phyloP scores from a whole-genome alignment of 2,329 filamentous ascomycete genomes.

The Bisporella sp. region DNA sequence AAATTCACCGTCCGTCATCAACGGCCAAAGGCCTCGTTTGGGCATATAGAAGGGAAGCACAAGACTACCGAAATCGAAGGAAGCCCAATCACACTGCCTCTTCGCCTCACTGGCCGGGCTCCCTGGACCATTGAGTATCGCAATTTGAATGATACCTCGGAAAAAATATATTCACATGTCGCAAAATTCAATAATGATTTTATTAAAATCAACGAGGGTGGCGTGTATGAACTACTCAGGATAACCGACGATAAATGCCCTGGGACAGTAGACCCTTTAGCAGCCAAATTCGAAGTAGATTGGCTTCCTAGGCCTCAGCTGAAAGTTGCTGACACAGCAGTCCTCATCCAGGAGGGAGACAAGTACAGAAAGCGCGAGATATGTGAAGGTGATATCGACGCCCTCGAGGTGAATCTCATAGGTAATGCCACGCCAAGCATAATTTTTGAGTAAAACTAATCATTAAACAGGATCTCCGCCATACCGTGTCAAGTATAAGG shows the following conservation, averaged over 20 bases:
- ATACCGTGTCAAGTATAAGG: slow-evolving; percentile 75
- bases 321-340: slow-evolving; percentile 56
- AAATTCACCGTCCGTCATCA: slow-evolving; percentile 85
- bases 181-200: slow-evolving; percentile 57
- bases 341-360: slow-evolving; percentile 46
- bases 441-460: not conserved
- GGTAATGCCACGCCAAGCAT: slow-evolving; percentile 41
- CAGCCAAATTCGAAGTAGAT: slow-evolving; percentile 69
- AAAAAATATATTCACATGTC: slow-evolving; percentile 38
- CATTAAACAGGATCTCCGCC: slow-evolving; percentile 64
- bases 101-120: slow-evolving; percentile 77
- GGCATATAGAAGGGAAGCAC: slow-evolving; percentile 73
- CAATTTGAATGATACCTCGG: slow-evolving; percentile 49
- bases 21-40: slow-evolving; percentile 80
- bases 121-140: slow-evolving; percentile 79
- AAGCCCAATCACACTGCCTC: slow-evolving; percentile 64
- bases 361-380: slow-evolving; percentile 71
- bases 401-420: slow-evolving; percentile 71
- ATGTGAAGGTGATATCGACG: slow-evolving; percentile 91
- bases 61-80: slow-evolving; percentile 71
- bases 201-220: slow-evolving; percentile 58
- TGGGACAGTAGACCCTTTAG: slow-evolving; percentile 67
- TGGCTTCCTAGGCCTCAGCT: slow-evolving; percentile 81
- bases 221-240: slow-evolving; percentile 72
- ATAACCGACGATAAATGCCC: slow-evolving; percentile 77